Conservation (phyloP, 768 basidiomycete species). For the Lepiota venenata region DNA sequence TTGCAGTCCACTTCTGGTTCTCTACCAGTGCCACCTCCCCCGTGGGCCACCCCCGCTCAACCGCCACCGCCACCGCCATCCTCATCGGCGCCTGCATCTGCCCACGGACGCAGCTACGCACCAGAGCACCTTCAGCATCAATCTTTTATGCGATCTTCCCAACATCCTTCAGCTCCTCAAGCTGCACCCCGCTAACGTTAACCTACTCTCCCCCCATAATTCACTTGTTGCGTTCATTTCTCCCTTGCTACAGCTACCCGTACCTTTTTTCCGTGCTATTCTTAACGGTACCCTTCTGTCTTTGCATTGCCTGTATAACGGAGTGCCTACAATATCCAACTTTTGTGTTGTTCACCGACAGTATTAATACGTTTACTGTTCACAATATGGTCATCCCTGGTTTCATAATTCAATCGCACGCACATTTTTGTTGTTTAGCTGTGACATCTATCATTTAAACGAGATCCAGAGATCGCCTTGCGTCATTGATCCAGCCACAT, state of each 20-base stretch:
- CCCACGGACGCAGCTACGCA: conserved; percentile 20
- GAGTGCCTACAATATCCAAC: neutral
- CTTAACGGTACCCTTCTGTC: neutral
- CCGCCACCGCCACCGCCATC: conserved; percentile 14
- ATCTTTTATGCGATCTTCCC: conserved; percentile 45
- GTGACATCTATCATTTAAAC: neutral
- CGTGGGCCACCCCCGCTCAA: conserved; percentile 9
- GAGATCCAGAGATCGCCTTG: conserved; percentile 6
- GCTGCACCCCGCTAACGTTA: neutral
- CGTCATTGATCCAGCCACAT: neutral
- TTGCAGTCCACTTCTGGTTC: neutral
- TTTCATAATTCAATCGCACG: neutral
- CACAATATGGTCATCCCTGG: neutral
- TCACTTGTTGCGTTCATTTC: conserved; percentile 19
- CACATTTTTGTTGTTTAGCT: neutral
- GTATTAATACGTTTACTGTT: neutral
- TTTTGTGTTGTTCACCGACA: neutral
- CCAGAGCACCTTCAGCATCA: conserved; percentile 37
- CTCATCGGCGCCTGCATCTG: conserved; percentile 16
- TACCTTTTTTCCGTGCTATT: neutral
- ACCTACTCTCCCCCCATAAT: conserved; percentile 11
- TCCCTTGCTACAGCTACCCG: conserved; percentile 1
- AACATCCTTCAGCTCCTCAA: conserved; percentile 18
- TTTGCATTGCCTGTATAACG: neutral
- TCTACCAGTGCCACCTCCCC: conserved; percentile 1